Evolutionary conservation across 2,329 filamentous ascomycete species (phyloP), one percentile per base, ranked within the genome.

Genomic region (Bimuria novae-zelandiae): DNA sequence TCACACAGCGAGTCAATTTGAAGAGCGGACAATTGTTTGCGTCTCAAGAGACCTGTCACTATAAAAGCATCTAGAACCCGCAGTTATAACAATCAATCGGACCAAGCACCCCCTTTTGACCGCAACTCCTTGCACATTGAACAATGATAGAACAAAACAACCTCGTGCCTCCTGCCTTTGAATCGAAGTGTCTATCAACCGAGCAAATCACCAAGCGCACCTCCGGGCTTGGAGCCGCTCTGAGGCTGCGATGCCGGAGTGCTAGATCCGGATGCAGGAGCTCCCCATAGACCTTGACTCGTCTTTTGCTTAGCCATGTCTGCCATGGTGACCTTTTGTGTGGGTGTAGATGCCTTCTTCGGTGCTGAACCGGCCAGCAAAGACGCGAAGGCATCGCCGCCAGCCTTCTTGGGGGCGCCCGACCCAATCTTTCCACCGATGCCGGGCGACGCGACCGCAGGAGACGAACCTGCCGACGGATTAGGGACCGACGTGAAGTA

Each of bases 301-400:
- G 92, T 94, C 82, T 97, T 97, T 76, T 97, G 92, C 80, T 97
- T 97, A n/a, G 92, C 93, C 75, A 99, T 85, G 73, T 96, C 92
- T 25, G 92, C 92, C 77, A 99, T 83, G 50, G 92, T 92, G 46
- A 91, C 87, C 53, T 86, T 82, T 49, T 81, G 78, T 8, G 78
- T 80, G 11, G 82, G 79, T 2, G 86, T 82, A 55, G 76, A 80
- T 1, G 82, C 76, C 77, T 94, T 95, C 79, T 92, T 92, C 60
- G 92, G 83, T 41, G 87, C 86, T 10, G 82, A 82, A 59, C 86
- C 90, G 23, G 87, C 87, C 85, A 95, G 95, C 29, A 99, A 81
- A 17, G 87, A 89, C 12, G 92, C 92, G 66, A 99, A 99, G 0
- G 89, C 93, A 73, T 99, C 94, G 16, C 88, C 88, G 1, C 88